phyloP scores from a whole-genome alignment of 148 eudicot genomes.

The Beta vulgaris region DNA sequence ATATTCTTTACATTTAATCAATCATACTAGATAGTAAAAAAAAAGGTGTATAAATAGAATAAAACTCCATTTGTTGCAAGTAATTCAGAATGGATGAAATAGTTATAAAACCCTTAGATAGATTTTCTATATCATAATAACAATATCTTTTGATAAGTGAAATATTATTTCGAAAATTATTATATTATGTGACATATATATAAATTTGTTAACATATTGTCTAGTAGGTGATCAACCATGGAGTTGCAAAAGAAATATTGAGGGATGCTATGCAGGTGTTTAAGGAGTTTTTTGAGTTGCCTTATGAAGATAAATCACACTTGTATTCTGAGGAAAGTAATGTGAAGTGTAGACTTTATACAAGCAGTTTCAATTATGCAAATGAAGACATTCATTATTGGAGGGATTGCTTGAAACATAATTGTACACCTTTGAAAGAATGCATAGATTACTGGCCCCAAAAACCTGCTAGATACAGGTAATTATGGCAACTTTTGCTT shows the following conservation, averaged over 20 bases:
- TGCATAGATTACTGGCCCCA: slow-evolving; percentile 48
- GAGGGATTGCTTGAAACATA: slow-evolving; percentile 50
- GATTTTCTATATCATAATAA: no score
- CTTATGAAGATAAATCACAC: slow-evolving; percentile 39
- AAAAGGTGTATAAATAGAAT: no score
- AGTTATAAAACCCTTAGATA: no score
- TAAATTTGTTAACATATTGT: not conserved
- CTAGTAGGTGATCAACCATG: slow-evolving; percentile 61
- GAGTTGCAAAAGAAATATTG: slow-evolving; percentile 34
- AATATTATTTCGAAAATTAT: no score
- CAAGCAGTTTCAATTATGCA: slow-evolving; percentile 37
- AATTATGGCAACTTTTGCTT: no score
- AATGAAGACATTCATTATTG: slow-evolving; percentile 47
- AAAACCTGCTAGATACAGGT: slow-evolving; percentile 58
- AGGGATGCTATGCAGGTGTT: slow-evolving; percentile 36
- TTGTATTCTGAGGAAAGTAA: slow-evolving; percentile 29
- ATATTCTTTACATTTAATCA: no score
- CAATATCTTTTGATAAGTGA: no score
- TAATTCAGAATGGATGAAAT: no score
- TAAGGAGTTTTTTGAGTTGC: slow-evolving; percentile 48
- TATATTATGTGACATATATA: no score
- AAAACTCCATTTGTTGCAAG: no score
- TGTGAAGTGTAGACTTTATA: slow-evolving; percentile 42
- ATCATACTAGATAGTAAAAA: no score
- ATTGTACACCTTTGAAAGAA: slow-evolving; percentile 49